A percentile compares a stretch with the other conserved stretches of the same genome.
Conservation (phyloP, 1,284 basidiomycete species). For the Sporisorium exsertum region DNA sequence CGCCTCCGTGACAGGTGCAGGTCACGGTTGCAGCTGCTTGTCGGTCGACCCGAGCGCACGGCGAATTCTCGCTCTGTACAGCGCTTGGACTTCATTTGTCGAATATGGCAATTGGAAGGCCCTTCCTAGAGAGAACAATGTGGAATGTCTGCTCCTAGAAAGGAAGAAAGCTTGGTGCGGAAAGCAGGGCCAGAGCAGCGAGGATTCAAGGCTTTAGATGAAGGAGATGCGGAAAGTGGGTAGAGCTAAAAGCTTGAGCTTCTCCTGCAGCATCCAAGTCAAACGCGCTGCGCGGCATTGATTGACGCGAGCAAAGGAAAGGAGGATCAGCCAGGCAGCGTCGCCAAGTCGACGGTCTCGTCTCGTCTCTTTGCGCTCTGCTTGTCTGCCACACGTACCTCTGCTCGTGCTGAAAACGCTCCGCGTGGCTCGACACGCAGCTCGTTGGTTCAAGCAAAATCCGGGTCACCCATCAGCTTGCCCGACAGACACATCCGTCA, state of each 20-base stretch:
- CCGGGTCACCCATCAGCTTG: no score
- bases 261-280: not conserved
- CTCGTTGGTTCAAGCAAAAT: not conserved
- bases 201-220: not conserved
- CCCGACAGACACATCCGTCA: no score
- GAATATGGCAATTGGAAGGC: slow-evolving; percentile 5
- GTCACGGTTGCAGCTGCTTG: not conserved
- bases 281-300: no score
- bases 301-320: not conserved
- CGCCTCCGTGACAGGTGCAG: not conserved
- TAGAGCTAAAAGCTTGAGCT: not conserved
- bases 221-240: not conserved
- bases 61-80: not conserved
- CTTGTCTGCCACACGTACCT: not conserved
- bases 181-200: no score
- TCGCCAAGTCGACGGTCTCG: slow-evolving; percentile 4
- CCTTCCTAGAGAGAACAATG: not conserved
- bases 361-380: not conserved
- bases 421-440: no score
- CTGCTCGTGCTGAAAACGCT: not conserved
- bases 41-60: slow-evolving; percentile 13
- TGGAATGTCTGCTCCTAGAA: no score
- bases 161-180: no score
- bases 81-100: slow-evolving; percentile 35
- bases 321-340: not conserved